A percentile compares a stretch with the other conserved stretches of the same genome.
These are phyloP conservation scores for Taxillus chinensis DNA, from an alignment of 164 flowering plant species.

Conservation along the genomic window DNA sequence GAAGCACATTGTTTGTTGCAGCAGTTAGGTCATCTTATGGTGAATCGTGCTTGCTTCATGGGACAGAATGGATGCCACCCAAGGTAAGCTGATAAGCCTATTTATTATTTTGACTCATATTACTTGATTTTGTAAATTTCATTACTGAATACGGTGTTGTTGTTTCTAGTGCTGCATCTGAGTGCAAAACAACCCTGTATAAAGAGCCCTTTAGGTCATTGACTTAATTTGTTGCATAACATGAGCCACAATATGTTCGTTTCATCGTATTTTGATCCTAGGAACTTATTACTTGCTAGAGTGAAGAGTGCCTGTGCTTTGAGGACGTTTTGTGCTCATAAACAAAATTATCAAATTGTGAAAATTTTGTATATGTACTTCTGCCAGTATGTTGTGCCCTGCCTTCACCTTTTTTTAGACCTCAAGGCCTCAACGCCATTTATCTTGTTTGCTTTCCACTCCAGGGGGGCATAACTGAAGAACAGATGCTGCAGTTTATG, in stretches of 20 bases:
- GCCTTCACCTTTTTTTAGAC: too few relatives aligned
- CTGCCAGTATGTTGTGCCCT: too few relatives aligned
- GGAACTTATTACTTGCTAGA: background rate
- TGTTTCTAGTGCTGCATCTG: too few relatives aligned
- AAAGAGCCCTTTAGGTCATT: too few relatives aligned
- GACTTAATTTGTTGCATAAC: too few relatives aligned
- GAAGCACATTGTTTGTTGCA: slow-evolving; percentile 93
- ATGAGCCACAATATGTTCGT: background rate
- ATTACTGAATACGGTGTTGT: too few relatives aligned
- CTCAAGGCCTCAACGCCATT: too few relatives aligned
- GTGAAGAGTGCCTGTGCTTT: background rate
- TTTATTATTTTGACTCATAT: background rate
- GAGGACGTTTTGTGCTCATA: too few relatives aligned
- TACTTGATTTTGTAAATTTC: background rate
- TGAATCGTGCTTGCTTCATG: slow-evolving; percentile 95
- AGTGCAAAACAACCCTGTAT: too few relatives aligned
- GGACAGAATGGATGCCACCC: slow-evolving; percentile 99
- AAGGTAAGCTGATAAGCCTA: slow-evolving; percentile 45
- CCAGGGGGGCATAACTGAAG: slow-evolving; percentile 97
- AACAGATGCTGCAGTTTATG: slow-evolving; percentile 92
- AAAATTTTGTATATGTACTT: too few relatives aligned
- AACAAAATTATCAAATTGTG: too few relatives aligned
- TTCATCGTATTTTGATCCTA: background rate
- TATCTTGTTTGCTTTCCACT: too few relatives aligned
- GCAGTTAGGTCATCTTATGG: slow-evolving; percentile 95